Evolutionary conservation across 2,329 filamentous ascomycete genomes (phyloP), one percentile per base, ranked within the genome.

Genomic region (Endoconidiophora laricicola): DNA sequence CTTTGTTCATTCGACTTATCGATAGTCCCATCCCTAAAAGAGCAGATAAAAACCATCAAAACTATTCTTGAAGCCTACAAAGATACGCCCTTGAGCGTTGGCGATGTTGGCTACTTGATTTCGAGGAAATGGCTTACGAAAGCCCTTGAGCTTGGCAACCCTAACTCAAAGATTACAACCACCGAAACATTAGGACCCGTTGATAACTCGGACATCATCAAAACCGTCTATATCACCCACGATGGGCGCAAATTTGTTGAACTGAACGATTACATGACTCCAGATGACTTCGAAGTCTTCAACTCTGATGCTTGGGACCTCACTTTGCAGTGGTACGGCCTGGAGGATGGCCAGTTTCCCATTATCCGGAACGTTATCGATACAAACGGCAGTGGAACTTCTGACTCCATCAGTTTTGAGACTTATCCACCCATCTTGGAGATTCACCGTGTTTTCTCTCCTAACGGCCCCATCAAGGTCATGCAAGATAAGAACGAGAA

Each of bases 341-440:
- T 90, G 50, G 78, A 76, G 52, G 67, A 78, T 14, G 78, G 76
- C 33, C 81, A 86, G 48, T 69, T 78, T 6, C 73, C 83, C 42
- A 87, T 96, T 55, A 66, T 78, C 43, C 79, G 91, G 53, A 75
- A 74, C 56, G 87, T 83, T 37, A 83, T 90, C 63, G 83, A 94
- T 62, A 87, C 82, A 23, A 73, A 79, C 6, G 68, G 71, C 1
- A 72, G 76, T 39, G 72, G 71, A 2, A 60, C 66, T n/a, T 36
- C 23, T 14, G 52, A 53, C 18, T 50, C 47, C n/a, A 66, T 94
- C 44, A 70, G 83, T 58, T 94, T 83, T 62, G 91, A 96, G 65
- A 70, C 86, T 39, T 78, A 87, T 58, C 91, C 88, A 3, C 86
- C 86, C 0, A 72, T 94, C 41, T 85, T 95, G 62, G 86, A 80